Evolutionary conservation across 345 rosid species (phyloP).

Genomic region (Dimocarpus longan): DNA sequence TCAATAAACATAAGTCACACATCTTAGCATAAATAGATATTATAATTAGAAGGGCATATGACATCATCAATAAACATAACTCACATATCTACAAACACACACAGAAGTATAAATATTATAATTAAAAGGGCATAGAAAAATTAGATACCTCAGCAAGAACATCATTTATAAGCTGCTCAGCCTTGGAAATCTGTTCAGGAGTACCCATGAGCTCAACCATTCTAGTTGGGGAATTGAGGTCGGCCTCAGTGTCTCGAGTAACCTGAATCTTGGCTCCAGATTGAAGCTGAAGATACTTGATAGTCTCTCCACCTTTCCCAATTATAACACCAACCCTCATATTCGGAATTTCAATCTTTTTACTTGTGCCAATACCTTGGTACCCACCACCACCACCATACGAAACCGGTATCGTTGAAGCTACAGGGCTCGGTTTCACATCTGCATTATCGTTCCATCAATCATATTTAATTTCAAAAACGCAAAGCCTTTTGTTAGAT

Average conservation of each 20-base stretch:
- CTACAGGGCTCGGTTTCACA: slow-evolving; percentile 47
- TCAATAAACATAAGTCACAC: not conserved
- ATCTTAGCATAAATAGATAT: too few species aligned
- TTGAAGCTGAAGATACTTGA: slow-evolving; percentile 86
- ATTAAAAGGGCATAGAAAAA: too few species aligned
- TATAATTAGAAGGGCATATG: too few species aligned
- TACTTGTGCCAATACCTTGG: slow-evolving; percentile 62
- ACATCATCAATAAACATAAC: too few species aligned
- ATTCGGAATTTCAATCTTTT: slow-evolving; percentile 90
- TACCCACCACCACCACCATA: slow-evolving; percentile 48
- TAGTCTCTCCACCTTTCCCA: slow-evolving; percentile 98
- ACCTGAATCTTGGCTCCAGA: slow-evolving; percentile 99
- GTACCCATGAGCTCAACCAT: slow-evolving; percentile 85
- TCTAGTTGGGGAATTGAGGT: slow-evolving; percentile 68
- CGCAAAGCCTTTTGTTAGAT: not conserved
- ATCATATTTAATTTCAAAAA: not conserved
- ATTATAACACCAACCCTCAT: slow-evolving; percentile 96
- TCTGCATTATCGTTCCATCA: slow-evolving; percentile 39
- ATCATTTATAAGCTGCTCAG: slow-evolving; percentile 87
- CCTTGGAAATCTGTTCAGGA: slow-evolving; percentile 80
- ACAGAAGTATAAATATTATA: too few species aligned
- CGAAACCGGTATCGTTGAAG: slow-evolving; percentile 67
- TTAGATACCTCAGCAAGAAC: slow-evolving; percentile 76
- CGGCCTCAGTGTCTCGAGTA: slow-evolving; percentile 92
- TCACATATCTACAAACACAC: too few species aligned